Conservation (phyloP, 768 basidiomycete genomes). For the Lentinula raphanica region DNA sequence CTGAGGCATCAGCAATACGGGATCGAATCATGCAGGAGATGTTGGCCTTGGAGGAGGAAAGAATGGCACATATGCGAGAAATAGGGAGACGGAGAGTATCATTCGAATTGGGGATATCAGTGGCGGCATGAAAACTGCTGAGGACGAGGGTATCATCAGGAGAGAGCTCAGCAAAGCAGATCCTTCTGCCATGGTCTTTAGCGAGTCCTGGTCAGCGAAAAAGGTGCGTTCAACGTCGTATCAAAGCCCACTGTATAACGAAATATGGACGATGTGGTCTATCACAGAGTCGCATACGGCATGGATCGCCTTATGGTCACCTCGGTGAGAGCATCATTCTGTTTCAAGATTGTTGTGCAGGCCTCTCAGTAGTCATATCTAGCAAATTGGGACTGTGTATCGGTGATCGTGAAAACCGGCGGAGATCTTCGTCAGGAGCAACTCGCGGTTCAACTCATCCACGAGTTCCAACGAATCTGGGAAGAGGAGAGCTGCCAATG, state of each 20-base stretch:
- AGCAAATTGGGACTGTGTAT: slow-evolving; percentile 87
- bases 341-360: not conserved
- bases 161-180: slow-evolving; percentile 92
- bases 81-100: slow-evolving; percentile 61
- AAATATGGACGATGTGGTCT: not conserved
- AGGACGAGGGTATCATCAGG: slow-evolving; percentile 92
- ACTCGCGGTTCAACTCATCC: slow-evolving; percentile 91
- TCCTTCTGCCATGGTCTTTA: slow-evolving; percentile 93
- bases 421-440: slow-evolving; percentile 97
- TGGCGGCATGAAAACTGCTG: slow-evolving; percentile 58
- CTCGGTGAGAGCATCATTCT: slow-evolving; percentile 48
- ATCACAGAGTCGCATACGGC: slow-evolving; percentile 79
- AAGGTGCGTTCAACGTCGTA: slow-evolving; percentile 62
- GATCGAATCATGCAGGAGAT: slow-evolving; percentile 99
- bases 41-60: slow-evolving; percentile 92
- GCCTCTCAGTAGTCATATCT: slow-evolving; percentile 2
- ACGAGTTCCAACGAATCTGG: slow-evolving; percentile 92
- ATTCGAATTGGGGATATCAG: slow-evolving; percentile 50
- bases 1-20: slow-evolving; percentile 86
- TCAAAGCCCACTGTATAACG: not conserved
- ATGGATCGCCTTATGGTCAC: slow-evolving; percentile 94
- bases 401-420: slow-evolving; percentile 97
- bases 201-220: slow-evolving; percentile 92
- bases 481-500: slow-evolving; percentile 87
- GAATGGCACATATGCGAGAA: slow-evolving; percentile 90